Evolutionary conservation across 768 basidiomycete species (phyloP), one percentile per base, ranked within the genome.

Genomic region (Cystofilobasidium capitatum): DNA sequence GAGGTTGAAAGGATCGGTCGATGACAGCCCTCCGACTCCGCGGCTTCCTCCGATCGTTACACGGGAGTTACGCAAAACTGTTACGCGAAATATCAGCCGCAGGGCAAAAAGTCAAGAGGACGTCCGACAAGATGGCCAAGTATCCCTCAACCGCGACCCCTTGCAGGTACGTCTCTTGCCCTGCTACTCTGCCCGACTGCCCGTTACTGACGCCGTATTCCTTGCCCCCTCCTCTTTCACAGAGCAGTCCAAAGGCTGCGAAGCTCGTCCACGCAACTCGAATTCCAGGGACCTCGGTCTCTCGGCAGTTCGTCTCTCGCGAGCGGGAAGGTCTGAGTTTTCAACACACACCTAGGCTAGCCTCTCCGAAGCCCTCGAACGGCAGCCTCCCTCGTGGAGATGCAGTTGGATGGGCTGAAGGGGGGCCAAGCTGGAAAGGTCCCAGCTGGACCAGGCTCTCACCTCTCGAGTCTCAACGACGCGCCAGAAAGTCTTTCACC

Each of bases 301-400:
- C 3, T 29, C 6, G 51, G 51, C 51, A 20, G 51, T 55, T 55
- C 51, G 16, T 55, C 29, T 22, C 51, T 55, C 31, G 51, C 51
- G 51, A 55, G 51, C 51, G 51, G 51, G 51, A 55, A 55, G 51
- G 51, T 55, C 51, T 55, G 51, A 55, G 51, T 55, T 55, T 55
- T 55, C 51, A 7, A 55, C 51, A 55, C 51, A 33, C 51, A n/a
- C 51, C 51, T 31, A 26, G 51, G 31, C 49, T 16, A 7, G 13
- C 31, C 8, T 55, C 14, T 2, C 31, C 29, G 51, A 1, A 4
- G 51, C 29, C 29, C 40, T 10, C 40, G 10, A 10, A 10, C 40
- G 40, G 20, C 40, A 10, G 40, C 40, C 20, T 20, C 20, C 20
- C 40, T n/a, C n/a, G n/a, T n/a, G n/a, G n/a, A 20, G 40, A 42